These are phyloP conservation scores for Suillus alpinus DNA, from an alignment of 768 basidiomycete genomes.

Conservation along the genomic window DNA sequence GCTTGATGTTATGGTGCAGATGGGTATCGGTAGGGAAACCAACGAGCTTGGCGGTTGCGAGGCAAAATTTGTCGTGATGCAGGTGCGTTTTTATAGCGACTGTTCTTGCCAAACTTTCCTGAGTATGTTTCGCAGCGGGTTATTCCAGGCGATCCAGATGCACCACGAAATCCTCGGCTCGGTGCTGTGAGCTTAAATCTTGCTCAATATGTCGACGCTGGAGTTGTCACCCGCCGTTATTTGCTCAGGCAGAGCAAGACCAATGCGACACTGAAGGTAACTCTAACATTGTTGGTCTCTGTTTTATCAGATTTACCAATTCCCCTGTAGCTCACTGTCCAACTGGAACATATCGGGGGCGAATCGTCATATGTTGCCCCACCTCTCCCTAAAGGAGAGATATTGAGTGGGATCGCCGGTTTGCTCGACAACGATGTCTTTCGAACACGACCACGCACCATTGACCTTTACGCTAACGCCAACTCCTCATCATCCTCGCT, in stretches of 20 bases:
- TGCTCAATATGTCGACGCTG: conserved; percentile 66
- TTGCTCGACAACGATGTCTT: conserved; percentile 58
- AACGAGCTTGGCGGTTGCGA: conserved; percentile 49
- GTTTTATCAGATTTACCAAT: background rate
- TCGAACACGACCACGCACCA: conserved; percentile 47
- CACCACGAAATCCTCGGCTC: conserved; percentile 57
- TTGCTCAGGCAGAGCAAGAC: conserved; percentile 71
- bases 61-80: conserved; percentile 65
- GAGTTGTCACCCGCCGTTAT: conserved; percentile 59
- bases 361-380: conserved; percentile 58
- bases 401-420: conserved; percentile 63
- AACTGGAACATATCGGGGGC: conserved; percentile 53
- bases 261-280: conserved; percentile 74
- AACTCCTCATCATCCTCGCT: conserved; percentile 31
- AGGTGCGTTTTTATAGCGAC: conserved; percentile 29
- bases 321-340: conserved; percentile 51
- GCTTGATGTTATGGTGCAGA: conserved; percentile 56
- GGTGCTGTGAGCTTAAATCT: conserved; percentile 70
- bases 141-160: conserved; percentile 50
- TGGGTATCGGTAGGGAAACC: conserved; percentile 55
- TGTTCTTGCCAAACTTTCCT: background rate
- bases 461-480: conserved; percentile 41
- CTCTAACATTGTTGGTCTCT: too few species aligned
- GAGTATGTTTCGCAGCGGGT: conserved; percentile 43
- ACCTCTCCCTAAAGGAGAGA: conserved; percentile 69